Conservation (phyloP, 108 stramenopile genomes). For the Cyclotella choctawhatcheeana region DNA sequence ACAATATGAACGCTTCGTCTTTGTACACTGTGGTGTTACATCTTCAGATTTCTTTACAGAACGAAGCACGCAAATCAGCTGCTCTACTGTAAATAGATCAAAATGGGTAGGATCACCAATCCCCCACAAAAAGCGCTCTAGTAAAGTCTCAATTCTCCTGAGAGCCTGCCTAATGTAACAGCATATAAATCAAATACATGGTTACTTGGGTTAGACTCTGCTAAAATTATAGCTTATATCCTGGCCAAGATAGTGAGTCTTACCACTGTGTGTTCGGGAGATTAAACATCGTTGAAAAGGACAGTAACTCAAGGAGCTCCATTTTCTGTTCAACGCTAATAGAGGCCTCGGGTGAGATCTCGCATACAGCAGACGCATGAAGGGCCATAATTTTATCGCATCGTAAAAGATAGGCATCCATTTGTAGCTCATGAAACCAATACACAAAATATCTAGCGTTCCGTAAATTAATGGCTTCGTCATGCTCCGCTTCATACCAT, state of each 20-base stretch:
- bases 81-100: not conserved
- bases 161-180: no score
- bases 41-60: not conserved
- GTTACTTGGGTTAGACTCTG: no score
- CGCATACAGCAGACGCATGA: not conserved
- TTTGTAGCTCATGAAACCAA: slow-evolving; percentile 18
- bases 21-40: not conserved
- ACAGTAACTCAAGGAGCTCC: not conserved
- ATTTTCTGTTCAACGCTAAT: not conserved
- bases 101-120: not conserved
- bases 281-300: not conserved
- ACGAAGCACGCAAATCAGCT: not conserved
- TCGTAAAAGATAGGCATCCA: not conserved
- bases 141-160: not conserved
- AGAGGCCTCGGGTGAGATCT: not conserved
- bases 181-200: no score
- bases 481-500: not conserved
- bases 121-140: not conserved
- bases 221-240: no score
- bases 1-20: not conserved
- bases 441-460: not conserved
- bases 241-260: no score
- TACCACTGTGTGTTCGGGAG: not conserved
- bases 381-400: not conserved
- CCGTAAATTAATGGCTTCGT: not conserved